Evolutionary conservation across 2,329 filamentous ascomycete genomes (phyloP).

Genomic region (Shiraia bambusicola): DNA sequence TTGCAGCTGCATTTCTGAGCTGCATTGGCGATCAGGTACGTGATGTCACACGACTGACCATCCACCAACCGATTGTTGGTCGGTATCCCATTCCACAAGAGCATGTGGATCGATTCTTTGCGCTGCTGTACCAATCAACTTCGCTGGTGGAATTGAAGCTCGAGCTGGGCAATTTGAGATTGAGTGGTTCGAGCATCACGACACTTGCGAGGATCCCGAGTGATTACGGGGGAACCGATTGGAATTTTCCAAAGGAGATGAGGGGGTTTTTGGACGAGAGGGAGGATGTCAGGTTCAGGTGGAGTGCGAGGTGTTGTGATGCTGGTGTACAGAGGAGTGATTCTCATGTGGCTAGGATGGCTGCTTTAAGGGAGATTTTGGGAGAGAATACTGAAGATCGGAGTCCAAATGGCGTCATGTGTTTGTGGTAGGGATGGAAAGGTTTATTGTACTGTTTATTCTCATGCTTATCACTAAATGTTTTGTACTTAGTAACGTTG

Average conservation of each 20-base stretch:
- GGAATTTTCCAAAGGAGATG: conserved; percentile 6
- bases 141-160: neutral
- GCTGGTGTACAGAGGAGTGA: neutral
- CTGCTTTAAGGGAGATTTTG: neutral
- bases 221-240: no score
- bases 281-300: neutral
- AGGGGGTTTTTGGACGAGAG: conserved; percentile 1
- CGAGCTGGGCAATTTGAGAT: conserved; percentile 1
- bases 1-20: conserved; percentile 10
- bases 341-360: neutral
- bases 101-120: neutral
- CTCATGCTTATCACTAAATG: no score
- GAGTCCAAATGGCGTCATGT: neutral
- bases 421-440: neutral
- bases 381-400: neutral
- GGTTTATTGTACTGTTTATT: no score
- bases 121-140: neutral
- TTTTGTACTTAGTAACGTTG: no score
- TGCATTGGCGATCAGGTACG: conserved; percentile 1
- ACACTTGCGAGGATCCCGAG: no score
- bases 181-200: neutral
- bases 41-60: conserved; percentile 4
- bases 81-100: neutral
- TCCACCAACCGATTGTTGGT: conserved; percentile 1
- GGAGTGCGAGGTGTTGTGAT: neutral